Evolutionary conservation across 192 early-diverging fungal genomes (phyloP).

Genomic region (Borealophlyctis nickersoniae): DNA sequence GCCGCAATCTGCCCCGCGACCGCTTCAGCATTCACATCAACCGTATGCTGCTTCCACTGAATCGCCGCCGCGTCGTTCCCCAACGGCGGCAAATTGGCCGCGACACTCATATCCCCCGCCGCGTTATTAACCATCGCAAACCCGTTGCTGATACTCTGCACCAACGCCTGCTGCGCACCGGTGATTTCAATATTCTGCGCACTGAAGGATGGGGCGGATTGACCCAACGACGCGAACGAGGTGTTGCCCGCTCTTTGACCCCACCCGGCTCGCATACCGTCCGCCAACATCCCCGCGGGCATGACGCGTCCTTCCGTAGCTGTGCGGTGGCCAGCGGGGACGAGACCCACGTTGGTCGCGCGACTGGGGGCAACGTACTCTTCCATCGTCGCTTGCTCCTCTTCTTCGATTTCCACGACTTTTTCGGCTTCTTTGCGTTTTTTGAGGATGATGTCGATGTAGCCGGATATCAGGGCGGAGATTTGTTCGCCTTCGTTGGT

Average conservation of each 20-base stretch:
- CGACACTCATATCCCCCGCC: slow-evolving; percentile 36
- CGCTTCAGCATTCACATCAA: slow-evolving; percentile 50
- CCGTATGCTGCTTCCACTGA: slow-evolving; percentile 55
- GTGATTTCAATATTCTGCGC: slow-evolving; percentile 29
- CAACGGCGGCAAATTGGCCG: slow-evolving; percentile 45
- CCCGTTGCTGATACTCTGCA: slow-evolving; percentile 47
- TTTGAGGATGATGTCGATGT: slow-evolving; percentile 66
- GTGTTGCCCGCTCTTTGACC: slow-evolving; percentile 17
- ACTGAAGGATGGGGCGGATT: background rate
- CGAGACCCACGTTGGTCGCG: slow-evolving; percentile 40
- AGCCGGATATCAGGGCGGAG: slow-evolving; percentile 56
- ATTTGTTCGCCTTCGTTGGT: slow-evolving; percentile 60
- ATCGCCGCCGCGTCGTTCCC: slow-evolving; percentile 46
- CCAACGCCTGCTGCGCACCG: slow-evolving; percentile 44
- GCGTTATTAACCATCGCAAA: slow-evolving; percentile 44
- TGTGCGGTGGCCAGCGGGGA: slow-evolving; percentile 29
- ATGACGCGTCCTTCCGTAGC: slow-evolving; percentile 36
- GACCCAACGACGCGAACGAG: slow-evolving; percentile 19
- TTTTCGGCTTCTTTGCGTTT: slow-evolving; percentile 53
- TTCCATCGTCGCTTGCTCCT: slow-evolving; percentile 52
- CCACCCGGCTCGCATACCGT: slow-evolving; percentile 33
- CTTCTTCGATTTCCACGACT: slow-evolving; percentile 48
- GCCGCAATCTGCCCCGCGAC: slow-evolving; percentile 43
- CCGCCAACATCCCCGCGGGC: slow-evolving; percentile 22
- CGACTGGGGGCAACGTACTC: slow-evolving; percentile 50